Conservation (phyloP, 192 early-diverging fungal genomes). For the Podochytrium sp. region DNA sequence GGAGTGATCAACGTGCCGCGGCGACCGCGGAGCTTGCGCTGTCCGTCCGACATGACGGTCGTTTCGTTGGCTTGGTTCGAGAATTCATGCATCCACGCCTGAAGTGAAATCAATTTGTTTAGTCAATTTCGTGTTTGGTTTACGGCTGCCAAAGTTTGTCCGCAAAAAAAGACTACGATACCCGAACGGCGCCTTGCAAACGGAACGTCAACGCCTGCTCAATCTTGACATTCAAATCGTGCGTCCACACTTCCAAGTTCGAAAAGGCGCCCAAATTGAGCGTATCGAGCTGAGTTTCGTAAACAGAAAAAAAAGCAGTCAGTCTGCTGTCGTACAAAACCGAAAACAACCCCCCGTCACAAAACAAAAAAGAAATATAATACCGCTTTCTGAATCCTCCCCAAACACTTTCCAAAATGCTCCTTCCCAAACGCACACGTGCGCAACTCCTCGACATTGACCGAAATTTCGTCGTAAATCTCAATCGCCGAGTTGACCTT, state of each 20-base stretch:
- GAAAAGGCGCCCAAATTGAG: conserved; percentile 94
- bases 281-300: conserved; percentile 83
- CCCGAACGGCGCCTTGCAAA: conserved; percentile 74
- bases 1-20: conserved; percentile 33
- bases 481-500: conserved; percentile 85
- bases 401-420: conserved; percentile 70
- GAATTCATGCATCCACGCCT: conserved; percentile 35
- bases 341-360: background rate
- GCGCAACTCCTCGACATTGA: conserved; percentile 81
- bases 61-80: conserved; percentile 25
- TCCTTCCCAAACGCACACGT: conserved; percentile 75
- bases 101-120: background rate
- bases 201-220: conserved; percentile 76
- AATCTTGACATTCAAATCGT: conserved; percentile 77
- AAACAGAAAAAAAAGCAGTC: background rate
- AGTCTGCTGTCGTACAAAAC: too few relatives aligned
- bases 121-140: too few relatives aligned
- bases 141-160: too few relatives aligned
- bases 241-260: conserved; percentile 91
- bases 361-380: background rate
- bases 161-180: background rate
- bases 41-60: conserved; percentile 13
- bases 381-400: conserved; percentile 84
- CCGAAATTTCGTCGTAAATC: conserved; percentile 82
- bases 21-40: conserved; percentile 28